Conservation (phyloP, 371 early-diverging fungal genomes). For the Actinomucor elegans region DNA sequence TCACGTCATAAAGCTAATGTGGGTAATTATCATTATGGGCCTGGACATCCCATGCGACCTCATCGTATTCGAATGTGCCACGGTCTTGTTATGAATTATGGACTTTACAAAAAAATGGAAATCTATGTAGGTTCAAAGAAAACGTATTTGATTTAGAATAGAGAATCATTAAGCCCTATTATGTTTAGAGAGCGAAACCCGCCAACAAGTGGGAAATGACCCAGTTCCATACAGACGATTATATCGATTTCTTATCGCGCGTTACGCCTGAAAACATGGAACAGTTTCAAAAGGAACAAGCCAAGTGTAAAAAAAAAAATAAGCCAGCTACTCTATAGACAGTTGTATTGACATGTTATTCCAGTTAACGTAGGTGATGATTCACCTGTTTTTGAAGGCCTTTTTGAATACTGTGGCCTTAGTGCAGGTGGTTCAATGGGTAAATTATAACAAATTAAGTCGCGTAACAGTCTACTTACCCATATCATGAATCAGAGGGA, state of each 20-base stretch:
- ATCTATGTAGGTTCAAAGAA: conserved; percentile 32
- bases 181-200: conserved; percentile 58
- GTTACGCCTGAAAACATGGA: conserved; percentile 87
- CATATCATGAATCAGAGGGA: conserved; percentile 45
- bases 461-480: not conserved
- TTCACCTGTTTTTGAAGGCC: conserved; percentile 93
- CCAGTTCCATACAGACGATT: conserved; percentile 95
- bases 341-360: not conserved
- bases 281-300: conserved; percentile 53
- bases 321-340: too few relatives aligned
- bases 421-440: conserved; percentile 92
- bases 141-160: not conserved
- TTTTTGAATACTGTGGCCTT: conserved; percentile 88
- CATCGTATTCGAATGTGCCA: conserved; percentile 93
- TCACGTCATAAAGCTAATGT: conserved; percentile 42
- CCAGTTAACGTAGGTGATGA: conserved; percentile 67
- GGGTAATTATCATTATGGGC: conserved; percentile 71
- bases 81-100: conserved; percentile 87
- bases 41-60: conserved; percentile 97
- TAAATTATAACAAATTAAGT: conserved; percentile 11
- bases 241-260: conserved; percentile 89
- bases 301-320: conserved; percentile 62
- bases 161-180: too few relatives aligned
- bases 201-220: conserved; percentile 90
- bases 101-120: conserved; percentile 86